Evolutionary conservation across 1,139 yeast genomes (phyloP).

Genomic region (Suhomyces yuchorum): DNA sequence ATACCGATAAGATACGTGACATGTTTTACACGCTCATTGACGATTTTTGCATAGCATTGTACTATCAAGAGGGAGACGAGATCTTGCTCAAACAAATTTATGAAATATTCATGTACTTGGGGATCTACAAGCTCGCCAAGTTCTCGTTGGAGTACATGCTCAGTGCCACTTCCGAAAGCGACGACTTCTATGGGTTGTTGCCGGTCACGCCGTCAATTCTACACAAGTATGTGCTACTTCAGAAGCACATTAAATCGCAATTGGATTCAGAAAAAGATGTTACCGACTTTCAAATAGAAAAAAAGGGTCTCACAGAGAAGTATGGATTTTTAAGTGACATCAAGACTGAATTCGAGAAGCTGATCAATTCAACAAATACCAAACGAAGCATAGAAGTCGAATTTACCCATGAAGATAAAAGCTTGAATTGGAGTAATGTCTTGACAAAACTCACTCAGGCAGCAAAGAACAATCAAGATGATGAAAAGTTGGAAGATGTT

Average conservation of each 20-base stretch:
- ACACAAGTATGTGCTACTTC: slow-evolving; percentile 13
- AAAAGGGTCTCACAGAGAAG: slow-evolving; percentile 9
- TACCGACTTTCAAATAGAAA: slow-evolving; percentile 8
- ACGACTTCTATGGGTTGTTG: slow-evolving; percentile 43
- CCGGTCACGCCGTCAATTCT: slow-evolving; percentile 25
- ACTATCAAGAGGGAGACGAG: slow-evolving; percentile 67
- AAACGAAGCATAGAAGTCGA: slow-evolving; percentile 13
- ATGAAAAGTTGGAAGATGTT: slow-evolving; percentile 34
- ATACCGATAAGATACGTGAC: slow-evolving; percentile 17
- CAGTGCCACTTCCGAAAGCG: slow-evolving; percentile 49
- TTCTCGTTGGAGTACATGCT: slow-evolving; percentile 65
- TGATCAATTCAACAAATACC: slow-evolving; percentile 17
- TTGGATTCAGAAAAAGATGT: background rate
- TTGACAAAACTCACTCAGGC: slow-evolving; percentile 30
- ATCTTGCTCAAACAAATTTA: slow-evolving; percentile 49
- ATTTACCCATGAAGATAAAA: slow-evolving; percentile 11
- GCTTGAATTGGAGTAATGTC: slow-evolving; percentile 29
- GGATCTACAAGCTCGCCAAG: slow-evolving; percentile 55
- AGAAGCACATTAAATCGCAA: background rate
- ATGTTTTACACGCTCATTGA: slow-evolving; percentile 51
- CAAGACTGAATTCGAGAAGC: slow-evolving; percentile 32
- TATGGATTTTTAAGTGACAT: slow-evolving; percentile 33
- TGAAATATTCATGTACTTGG: slow-evolving; percentile 52
- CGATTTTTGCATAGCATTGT: slow-evolving; percentile 56
- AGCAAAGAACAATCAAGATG: slow-evolving; percentile 33